These are phyloP conservation scores for Yamadazyma diospyri DNA, from an alignment of 1,139 yeast genomes.

Conservation along the genomic window DNA sequence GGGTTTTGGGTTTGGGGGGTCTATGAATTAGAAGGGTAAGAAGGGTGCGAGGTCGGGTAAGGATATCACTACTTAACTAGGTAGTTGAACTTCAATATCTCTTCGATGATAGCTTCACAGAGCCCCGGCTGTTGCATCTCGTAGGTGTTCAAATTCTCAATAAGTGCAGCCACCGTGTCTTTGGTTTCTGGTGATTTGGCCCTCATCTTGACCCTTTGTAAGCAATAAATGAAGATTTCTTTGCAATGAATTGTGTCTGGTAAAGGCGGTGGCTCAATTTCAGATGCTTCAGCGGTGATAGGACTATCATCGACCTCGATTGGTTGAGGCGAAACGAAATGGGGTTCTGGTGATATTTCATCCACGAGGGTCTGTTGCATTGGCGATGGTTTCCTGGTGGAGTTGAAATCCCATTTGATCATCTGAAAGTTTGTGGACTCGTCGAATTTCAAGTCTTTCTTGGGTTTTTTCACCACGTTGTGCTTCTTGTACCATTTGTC, in stretches of 20 bases:
- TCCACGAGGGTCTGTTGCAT: conserved; percentile 17
- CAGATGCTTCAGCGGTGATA: background rate
- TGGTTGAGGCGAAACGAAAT: background rate
- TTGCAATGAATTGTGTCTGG: background rate
- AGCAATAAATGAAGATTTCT: conserved; percentile 14
- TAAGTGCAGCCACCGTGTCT: conserved; percentile 37
- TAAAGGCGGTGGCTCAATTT: background rate
- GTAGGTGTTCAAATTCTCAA: conserved; percentile 32
- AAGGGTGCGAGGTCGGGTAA: too few species aligned
- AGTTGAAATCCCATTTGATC: conserved; percentile 22
- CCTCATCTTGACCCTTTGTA: conserved; percentile 41
- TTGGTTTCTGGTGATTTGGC: conserved; percentile 48
- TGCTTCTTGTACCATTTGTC: conserved; percentile 22
- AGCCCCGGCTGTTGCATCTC: conserved; percentile 62
- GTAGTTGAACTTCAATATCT: conserved; percentile 21
- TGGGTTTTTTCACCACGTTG: conserved; percentile 10
- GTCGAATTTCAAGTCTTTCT: conserved; percentile 9
- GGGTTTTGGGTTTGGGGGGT: too few species aligned
- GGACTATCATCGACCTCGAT: background rate
- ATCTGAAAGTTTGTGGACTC: conserved; percentile 7
- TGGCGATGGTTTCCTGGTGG: conserved; percentile 12
- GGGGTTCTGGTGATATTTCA: background rate
- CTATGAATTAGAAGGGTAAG: too few species aligned
- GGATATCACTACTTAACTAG: conserved; percentile 16
- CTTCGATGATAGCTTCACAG: conserved; percentile 63